A percentile compares a stretch with the other conserved stretches of the same genome.
Conservation (phyloP, 495 filamentous ascomycete genomes). For the Pseudomonodictys pantanalensis region DNA sequence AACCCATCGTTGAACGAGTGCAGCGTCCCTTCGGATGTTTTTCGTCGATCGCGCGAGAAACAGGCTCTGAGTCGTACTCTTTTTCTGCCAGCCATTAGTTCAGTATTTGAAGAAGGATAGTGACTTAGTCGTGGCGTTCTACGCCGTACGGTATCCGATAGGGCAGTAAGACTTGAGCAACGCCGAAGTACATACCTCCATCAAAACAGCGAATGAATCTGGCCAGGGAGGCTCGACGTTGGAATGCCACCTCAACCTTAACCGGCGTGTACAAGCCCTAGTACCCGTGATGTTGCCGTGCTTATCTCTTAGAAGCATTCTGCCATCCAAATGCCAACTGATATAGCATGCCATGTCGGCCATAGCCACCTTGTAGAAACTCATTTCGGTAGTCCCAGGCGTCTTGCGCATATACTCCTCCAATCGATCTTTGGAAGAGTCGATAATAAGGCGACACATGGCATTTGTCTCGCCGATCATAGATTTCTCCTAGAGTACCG, state of each 20-base stretch:
- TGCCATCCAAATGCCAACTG: conserved; percentile 5
- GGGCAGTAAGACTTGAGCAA: too few species aligned
- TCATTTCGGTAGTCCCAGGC: not conserved
- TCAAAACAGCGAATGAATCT: conserved; percentile 6
- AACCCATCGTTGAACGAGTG: not conserved
- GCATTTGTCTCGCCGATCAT: not conserved
- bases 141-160: too few species aligned
- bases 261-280: conserved; percentile 1
- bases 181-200: too few species aligned
- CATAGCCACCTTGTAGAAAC: too few species aligned
- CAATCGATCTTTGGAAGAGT: too few species aligned
- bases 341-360: not conserved
- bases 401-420: not conserved
- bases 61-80: conserved; percentile 1
- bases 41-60: conserved; percentile 2
- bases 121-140: too few species aligned
- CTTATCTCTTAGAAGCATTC: conserved; percentile 1
- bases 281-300: not conserved
- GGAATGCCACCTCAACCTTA: not conserved
- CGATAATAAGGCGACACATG: too few species aligned
- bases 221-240: not conserved
- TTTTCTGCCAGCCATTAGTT: too few species aligned
- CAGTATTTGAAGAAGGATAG: too few species aligned
- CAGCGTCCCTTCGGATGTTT: conserved; percentile 1
- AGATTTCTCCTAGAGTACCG: not conserved